Conservation (phyloP, 805 yeast species). For the Lipomyces mesembrius region DNA sequence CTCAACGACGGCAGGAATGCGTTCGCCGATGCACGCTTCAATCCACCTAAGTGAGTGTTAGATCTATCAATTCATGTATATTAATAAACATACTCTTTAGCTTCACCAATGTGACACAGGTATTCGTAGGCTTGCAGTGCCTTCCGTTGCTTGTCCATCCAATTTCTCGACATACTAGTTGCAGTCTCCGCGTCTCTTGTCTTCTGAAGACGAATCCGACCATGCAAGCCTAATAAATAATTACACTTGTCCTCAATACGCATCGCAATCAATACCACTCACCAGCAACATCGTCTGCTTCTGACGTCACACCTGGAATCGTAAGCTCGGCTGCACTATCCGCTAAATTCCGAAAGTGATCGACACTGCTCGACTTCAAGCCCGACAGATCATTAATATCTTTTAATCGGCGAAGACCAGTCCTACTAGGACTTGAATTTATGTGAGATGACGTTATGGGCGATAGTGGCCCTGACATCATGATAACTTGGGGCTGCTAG, state of each 20-base stretch:
- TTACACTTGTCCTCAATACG: neutral
- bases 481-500: neutral
- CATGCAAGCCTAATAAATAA: conserved; percentile 41
- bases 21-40: conserved; percentile 62
- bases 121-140: conserved; percentile 69
- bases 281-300: conserved; percentile 44
- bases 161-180: conserved; percentile 26
- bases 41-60: conserved; percentile 58
- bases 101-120: conserved; percentile 77
- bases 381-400: conserved; percentile 32
- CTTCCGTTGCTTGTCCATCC: conserved; percentile 52
- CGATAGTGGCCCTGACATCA: conserved; percentile 32
- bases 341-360: conserved; percentile 40
- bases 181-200: conserved; percentile 34
- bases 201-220: conserved; percentile 45
- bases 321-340: conserved; percentile 21
- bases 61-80: neutral
- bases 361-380: conserved; percentile 37
- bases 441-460: conserved; percentile 26
- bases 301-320: conserved; percentile 43
- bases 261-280: neutral
- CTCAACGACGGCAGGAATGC: conserved; percentile 60
- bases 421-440: conserved; percentile 17
- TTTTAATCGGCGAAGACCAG: conserved; percentile 15
- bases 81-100: conserved; percentile 53